A percentile compares a stretch with the other conserved stretches of the same genome.
These are phyloP conservation scores for Trichoderma polysporum DNA, from an alignment of 2,329 filamentous ascomycete genomes.

Conservation along the genomic window DNA sequence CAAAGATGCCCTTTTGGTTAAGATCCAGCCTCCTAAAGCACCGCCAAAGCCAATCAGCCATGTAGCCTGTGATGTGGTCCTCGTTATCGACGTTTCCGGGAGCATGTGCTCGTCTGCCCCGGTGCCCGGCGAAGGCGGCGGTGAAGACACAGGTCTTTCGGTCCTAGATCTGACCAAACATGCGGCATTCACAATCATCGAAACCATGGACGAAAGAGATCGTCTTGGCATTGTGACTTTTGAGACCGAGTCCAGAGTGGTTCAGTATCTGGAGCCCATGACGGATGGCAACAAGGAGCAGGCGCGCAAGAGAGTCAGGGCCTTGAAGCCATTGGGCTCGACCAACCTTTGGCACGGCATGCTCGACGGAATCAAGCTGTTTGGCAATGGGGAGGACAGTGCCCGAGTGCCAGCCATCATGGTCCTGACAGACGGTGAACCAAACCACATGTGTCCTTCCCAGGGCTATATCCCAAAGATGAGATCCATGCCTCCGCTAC, in stretches of 20 bases:
- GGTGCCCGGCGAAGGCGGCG: constrained; percentile 43
- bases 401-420: constrained; percentile 49
- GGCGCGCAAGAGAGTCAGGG: constrained; percentile 43
- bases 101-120: constrained; percentile 54
- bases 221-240: constrained; percentile 60
- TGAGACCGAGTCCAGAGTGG: constrained; percentile 39
- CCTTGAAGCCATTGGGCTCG: constrained; percentile 37
- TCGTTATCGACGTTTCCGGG: constrained; percentile 60
- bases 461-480: constrained; percentile 57
- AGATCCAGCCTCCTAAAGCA: constrained; percentile 44
- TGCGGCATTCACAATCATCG: constrained; percentile 56
- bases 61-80: constrained; percentile 58
- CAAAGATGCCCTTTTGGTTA: constrained; percentile 45
- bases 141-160: constrained; percentile 52
- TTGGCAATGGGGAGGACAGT: constrained; percentile 35
- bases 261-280: constrained; percentile 52
- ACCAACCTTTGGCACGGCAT: constrained; percentile 63
- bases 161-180: constrained; percentile 62
- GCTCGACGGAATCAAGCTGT: constrained; percentile 48
- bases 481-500: constrained; percentile 39
- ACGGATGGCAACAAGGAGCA: constrained; percentile 44
- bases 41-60: constrained; percentile 37
- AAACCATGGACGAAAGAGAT: constrained; percentile 55
- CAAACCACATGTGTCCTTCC: constrained; percentile 53
- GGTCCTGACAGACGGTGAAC: constrained; percentile 55